These are phyloP conservation scores for Cystoisospora suis DNA, from an alignment of 169 alveolate species.

Conservation along the genomic window DNA sequence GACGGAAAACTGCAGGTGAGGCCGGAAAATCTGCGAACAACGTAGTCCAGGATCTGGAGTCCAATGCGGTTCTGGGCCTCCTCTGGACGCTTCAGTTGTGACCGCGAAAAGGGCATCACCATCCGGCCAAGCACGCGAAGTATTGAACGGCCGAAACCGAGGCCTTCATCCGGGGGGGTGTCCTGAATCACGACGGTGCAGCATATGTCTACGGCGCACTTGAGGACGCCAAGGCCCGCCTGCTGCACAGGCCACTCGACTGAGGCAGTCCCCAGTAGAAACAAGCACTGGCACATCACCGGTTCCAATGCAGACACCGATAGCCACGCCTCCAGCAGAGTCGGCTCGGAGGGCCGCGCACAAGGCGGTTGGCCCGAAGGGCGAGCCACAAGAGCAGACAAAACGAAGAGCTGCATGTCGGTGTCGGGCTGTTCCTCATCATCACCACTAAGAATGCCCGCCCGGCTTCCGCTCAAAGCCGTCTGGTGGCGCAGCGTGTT, in stretches of 20 bases:
- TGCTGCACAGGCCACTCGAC: conserved; percentile 62
- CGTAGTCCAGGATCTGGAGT: conserved; percentile 3
- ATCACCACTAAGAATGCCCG: neutral
- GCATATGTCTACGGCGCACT: conserved; percentile 30
- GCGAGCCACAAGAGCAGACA: conserved; percentile 44
- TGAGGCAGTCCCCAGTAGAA: conserved; percentile 33
- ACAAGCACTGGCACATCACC: conserved; percentile 39
- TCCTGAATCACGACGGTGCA: conserved; percentile 49
- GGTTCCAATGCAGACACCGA: conserved; percentile 17
- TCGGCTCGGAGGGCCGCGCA: neutral
- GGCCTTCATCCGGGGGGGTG: neutral
- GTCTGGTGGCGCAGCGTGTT: neutral
- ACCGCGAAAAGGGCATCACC: conserved; percentile 2
- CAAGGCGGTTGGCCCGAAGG: neutral
- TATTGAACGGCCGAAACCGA: neutral
- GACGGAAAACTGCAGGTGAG: neutral
- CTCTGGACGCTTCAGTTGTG: neutral
- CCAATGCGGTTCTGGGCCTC: neutral
- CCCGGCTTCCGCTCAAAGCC: neutral
- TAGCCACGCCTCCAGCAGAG: neutral
- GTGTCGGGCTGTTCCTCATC: conserved; percentile 63
- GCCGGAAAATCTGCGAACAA: neutral
- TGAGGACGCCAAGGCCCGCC: conserved; percentile 39
- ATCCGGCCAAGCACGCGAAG: neutral
- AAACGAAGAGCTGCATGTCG: conserved; percentile 59